Percentiles rank a stretch among this genome's conserved stretches.
phyloP scores from a whole-genome alignment of 495 filamentous ascomycete species.

The Durotheca rogersii region DNA sequence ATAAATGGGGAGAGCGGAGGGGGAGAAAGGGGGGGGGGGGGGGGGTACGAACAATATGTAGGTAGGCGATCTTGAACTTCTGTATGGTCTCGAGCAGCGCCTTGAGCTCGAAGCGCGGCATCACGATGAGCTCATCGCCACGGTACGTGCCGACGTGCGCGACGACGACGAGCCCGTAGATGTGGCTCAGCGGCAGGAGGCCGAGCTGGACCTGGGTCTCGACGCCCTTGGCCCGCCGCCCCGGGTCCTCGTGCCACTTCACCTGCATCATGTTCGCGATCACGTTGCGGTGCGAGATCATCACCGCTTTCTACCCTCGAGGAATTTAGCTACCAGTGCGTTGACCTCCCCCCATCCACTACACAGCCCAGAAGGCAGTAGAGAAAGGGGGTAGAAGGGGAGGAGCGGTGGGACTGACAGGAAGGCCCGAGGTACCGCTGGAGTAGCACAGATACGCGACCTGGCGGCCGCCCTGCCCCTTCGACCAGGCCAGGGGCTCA shows the following conservation, averaged over 20 bases:
- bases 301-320: constrained; percentile 81
- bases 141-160: constrained; percentile 68
- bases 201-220: constrained; percentile 66
- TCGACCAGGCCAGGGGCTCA: constrained; percentile 66
- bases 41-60: constrained; percentile 61
- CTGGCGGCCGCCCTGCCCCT: constrained; percentile 73
- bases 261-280: constrained; percentile 80
- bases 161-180: constrained; percentile 80
- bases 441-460: constrained; percentile 88
- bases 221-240: constrained; percentile 39
- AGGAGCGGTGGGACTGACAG: constrained; percentile 50
- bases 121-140: constrained; percentile 75
- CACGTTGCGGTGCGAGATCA: constrained; percentile 87
- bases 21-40: not conserved
- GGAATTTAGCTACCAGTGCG: constrained; percentile 1
- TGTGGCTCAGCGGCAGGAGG: constrained; percentile 81
- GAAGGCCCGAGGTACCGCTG: constrained; percentile 83
- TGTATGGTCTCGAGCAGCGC: constrained; percentile 67
- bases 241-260: constrained; percentile 52
- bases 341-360: too few species aligned
- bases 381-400: not conserved
- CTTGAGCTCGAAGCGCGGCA: constrained; percentile 81
- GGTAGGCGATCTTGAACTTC: constrained; percentile 65
- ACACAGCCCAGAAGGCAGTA: too few species aligned
- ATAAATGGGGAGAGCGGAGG: too few species aligned